phyloP scores from a whole-genome alignment of 768 basidiomycete species.

The Cystobasidium onofrii region DNA sequence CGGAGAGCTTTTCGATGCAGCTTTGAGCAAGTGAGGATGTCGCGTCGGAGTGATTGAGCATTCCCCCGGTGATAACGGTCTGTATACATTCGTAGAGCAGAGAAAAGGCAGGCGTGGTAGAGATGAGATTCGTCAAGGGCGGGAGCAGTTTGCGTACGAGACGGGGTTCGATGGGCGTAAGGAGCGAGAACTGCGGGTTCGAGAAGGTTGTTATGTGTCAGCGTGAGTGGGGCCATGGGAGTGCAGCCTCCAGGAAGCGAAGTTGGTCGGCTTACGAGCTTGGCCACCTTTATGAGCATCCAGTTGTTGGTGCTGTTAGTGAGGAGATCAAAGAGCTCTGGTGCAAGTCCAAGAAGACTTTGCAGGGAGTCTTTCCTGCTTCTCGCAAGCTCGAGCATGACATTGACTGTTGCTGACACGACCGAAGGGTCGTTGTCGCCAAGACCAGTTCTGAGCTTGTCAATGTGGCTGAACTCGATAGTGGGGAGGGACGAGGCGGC shows the following conservation, averaged over 20 bases:
- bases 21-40: slow-evolving; percentile 71
- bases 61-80: slow-evolving; percentile 93
- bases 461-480: slow-evolving; percentile 26
- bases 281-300: slow-evolving; percentile 99
- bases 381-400: slow-evolving; percentile 83
- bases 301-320: slow-evolving; percentile 95
- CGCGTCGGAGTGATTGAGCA: slow-evolving; percentile 60
- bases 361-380: slow-evolving; percentile 47
- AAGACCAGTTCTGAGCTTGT: slow-evolving; percentile 42
- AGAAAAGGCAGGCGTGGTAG: slow-evolving; percentile 89
- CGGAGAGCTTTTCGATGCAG: slow-evolving; percentile 87
- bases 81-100: slow-evolving; percentile 96
- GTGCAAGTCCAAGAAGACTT: slow-evolving; percentile 79
- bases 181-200: slow-evolving; percentile 69
- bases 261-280: slow-evolving; percentile 57
- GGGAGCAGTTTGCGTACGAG: slow-evolving; percentile 87
- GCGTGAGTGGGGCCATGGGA: too few species aligned
- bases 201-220: slow-evolving; percentile 9
- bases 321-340: slow-evolving; percentile 82
- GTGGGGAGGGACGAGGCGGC: neutral
- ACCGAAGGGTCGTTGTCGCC: slow-evolving; percentile 53
- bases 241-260: too few species aligned
- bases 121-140: slow-evolving; percentile 89
- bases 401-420: slow-evolving; percentile 85
- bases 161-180: slow-evolving; percentile 85